phyloP scores from a whole-genome alignment of 1,284 basidiomycete genomes.

The Porogramme epimiltina region DNA sequence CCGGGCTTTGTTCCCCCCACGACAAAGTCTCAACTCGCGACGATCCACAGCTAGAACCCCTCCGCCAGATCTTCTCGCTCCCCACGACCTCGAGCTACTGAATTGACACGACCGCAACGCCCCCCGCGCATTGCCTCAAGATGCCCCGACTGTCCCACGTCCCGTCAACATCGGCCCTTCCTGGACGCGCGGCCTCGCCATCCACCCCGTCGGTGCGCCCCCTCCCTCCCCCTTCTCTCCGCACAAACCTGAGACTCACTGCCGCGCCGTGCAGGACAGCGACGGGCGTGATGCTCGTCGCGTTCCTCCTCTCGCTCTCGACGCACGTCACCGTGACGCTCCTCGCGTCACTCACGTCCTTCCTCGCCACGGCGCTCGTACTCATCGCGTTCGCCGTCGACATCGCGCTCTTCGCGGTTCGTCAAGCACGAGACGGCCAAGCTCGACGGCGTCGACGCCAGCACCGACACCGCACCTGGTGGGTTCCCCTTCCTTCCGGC shows the following conservation, averaged over 20 bases:
- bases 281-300: slow-evolving; percentile 64
- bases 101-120: neutral
- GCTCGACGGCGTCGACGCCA: slow-evolving; percentile 42
- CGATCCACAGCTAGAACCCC: no score
- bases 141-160: no score
- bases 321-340: slow-evolving; percentile 59
- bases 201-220: slow-evolving; percentile 72
- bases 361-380: slow-evolving; percentile 65
- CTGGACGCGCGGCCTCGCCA: slow-evolving; percentile 73
- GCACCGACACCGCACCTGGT: slow-evolving; percentile 64
- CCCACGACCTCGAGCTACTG: no score
- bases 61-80: no score
- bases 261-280: slow-evolving; percentile 48
- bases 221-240: neutral
- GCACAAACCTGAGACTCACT: neutral
- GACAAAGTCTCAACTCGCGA: no score
- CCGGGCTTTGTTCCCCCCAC: no score
- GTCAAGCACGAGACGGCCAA: slow-evolving; percentile 56
- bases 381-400: slow-evolving; percentile 74
- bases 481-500: slow-evolving; percentile 22
- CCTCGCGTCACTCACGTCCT: slow-evolving; percentile 59
- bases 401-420: slow-evolving; percentile 68
- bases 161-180: slow-evolving; percentile 51
- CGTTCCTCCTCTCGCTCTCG: slow-evolving; percentile 63
- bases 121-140: no score